These are phyloP conservation scores for Eutrema japonicum DNA, from an alignment of 345 rosid genomes.

Conservation along the genomic window DNA sequence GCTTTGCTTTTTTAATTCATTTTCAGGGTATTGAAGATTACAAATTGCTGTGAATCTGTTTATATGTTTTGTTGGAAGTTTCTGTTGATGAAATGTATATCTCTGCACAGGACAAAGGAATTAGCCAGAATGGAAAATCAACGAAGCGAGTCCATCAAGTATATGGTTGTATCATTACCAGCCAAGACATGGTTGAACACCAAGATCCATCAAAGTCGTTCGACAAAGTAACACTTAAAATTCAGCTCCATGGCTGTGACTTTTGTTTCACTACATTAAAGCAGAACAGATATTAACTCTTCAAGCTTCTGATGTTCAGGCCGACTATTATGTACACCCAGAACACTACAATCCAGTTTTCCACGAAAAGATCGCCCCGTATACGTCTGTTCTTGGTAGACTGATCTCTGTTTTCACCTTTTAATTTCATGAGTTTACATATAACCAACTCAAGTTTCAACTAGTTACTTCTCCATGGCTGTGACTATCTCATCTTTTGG, in stretches of 20 bases:
- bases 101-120: slow-evolving; percentile 53
- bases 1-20: neutral
- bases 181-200: slow-evolving; percentile 82
- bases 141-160: slow-evolving; percentile 78
- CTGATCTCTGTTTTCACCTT: slow-evolving; percentile 24
- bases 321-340: slow-evolving; percentile 90
- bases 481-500: slow-evolving; percentile 7
- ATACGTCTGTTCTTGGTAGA: slow-evolving; percentile 83
- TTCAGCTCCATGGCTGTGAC: neutral
- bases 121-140: slow-evolving; percentile 37
- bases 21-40: neutral
- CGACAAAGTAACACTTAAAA: slow-evolving; percentile 62
- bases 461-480: slow-evolving; percentile 10
- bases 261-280: slow-evolving; percentile 3
- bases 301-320: slow-evolving; percentile 51
- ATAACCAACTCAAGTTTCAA: neutral
- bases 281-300: neutral
- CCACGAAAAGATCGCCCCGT: slow-evolving; percentile 78
- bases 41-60: neutral
- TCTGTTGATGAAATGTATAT: neutral
- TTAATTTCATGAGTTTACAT: slow-evolving; percentile 14
- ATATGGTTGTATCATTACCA: slow-evolving; percentile 80
- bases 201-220: slow-evolving; percentile 68
- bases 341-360: slow-evolving; percentile 80
- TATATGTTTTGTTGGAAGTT: slow-evolving; percentile 1